A percentile compares a stretch with the other conserved stretches of the same genome.
Conservation (phyloP, 305 asterid species). For the Solanum hybrid region DNA sequence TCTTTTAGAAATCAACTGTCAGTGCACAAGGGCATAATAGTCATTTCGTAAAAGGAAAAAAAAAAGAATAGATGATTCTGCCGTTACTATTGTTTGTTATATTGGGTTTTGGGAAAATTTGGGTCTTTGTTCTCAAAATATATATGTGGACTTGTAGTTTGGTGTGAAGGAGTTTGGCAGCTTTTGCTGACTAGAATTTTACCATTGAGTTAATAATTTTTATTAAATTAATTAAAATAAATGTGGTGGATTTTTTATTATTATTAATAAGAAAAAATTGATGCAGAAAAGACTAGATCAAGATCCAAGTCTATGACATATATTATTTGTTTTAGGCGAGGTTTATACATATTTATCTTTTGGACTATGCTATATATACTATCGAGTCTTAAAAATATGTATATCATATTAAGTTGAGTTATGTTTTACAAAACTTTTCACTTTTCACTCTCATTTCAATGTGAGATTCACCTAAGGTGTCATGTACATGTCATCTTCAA, state of each 20-base stretch:
- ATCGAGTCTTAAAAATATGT: no score
- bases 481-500: neutral
- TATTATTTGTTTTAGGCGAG: fast-evolving
- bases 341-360: neutral
- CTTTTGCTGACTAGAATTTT: conserved; percentile 6
- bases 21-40: conserved; percentile 25
- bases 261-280: neutral
- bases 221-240: neutral
- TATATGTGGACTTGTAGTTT: neutral
- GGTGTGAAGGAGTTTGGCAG: conserved; percentile 4
- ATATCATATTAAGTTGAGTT: neutral
- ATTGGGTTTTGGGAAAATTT: conserved; percentile 13
- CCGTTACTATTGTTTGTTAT: conserved; percentile 27
- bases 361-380: fast-evolving
- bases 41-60: neutral
- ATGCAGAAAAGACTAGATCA: neutral
- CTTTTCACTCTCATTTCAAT: neutral
- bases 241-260: neutral
- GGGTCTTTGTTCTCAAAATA: neutral
- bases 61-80: conserved; percentile 12
- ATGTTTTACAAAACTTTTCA: neutral
- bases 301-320: neutral
- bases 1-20: conserved; percentile 11
- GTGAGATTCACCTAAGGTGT: neutral
- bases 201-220: neutral